A percentile compares a stretch with the other conserved stretches of the same genome.
Evolutionary conservation across 805 yeast genomes (phyloP).

Genomic region (Torulaspora franciscae): DNA sequence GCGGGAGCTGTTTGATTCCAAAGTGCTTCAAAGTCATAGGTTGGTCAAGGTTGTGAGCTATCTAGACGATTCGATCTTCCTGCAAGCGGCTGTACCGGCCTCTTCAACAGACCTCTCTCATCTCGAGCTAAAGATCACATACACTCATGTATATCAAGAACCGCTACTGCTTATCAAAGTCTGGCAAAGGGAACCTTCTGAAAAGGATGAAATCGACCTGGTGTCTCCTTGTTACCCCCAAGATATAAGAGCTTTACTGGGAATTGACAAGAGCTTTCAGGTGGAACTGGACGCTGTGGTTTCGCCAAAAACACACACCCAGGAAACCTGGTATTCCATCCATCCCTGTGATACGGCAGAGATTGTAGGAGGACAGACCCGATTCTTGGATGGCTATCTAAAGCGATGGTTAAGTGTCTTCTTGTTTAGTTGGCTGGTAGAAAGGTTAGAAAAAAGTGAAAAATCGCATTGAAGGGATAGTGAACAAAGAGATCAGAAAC

Average conservation of each 20-base stretch:
- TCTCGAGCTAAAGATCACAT: conserved; percentile 20
- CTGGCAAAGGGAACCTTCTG: conserved; percentile 13
- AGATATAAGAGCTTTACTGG: conserved; percentile 8
- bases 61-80: conserved; percentile 1
- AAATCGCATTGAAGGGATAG: neutral
- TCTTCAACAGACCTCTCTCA: conserved; percentile 3
- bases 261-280: conserved; percentile 7
- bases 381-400: conserved; percentile 16
- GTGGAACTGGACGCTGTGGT: conserved; percentile 16
- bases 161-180: conserved; percentile 22
- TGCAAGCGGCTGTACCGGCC: conserved; percentile 7
- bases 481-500: neutral
- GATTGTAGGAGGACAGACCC: conserved; percentile 20
- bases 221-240: conserved; percentile 15
- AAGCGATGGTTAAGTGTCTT: conserved; percentile 27
- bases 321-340: conserved; percentile 24
- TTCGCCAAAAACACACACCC: conserved; percentile 2
- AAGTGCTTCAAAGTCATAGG: neutral
- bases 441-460: neutral
- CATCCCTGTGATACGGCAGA: conserved; percentile 32
- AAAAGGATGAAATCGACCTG: conserved; percentile 3
- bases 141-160: conserved; percentile 22
- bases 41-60: conserved; percentile 2
- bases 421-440: conserved; percentile 17
- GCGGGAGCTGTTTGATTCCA: neutral